Base-by-base conservation (phyloP, 768 basidiomycete species). In the Sutorius australiensis region DNA sequence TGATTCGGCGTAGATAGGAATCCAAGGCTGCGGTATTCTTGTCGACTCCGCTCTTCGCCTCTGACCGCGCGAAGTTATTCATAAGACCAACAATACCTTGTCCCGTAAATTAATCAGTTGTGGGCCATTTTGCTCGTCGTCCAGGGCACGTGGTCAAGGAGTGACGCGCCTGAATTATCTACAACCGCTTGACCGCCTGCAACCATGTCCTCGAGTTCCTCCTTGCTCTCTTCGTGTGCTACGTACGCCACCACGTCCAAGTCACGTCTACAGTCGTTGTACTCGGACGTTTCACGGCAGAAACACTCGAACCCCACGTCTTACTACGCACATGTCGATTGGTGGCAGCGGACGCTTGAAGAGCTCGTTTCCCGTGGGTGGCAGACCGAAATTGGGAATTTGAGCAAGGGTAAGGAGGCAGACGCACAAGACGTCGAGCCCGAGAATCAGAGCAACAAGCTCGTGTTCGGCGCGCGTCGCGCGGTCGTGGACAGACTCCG, bases 271-370 rank as follows among this genome's bases (percentile, higher is more conserved):
- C 84, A 88, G 56, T 82, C 92, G 0, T 76, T 98, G 7, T 98
- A 95, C 71, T 88, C 93, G 8, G 92, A 95, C 64, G 84, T 95
- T 52, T 83, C 89, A 0, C 76, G 83, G 12, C 92, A 95, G 71
- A 90, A 87, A 61, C 74, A 82, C 44, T 87, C 91, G 1, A 95
- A 98, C 67, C 88, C 92, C 0, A 79, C 86, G 2, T 85, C 90
- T 5, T 97, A 86, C 67, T 72, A 81, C 45, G 82, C 90, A 11
- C 89, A 90, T 63, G 74, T 92, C 30, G 82, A 86, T 49, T 98
- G 94, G 94, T 98, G 95, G 95, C 81, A 80, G 32, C 72, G 74
- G 41, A 80, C 83, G 0, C 74, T 93, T 9, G 80, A 87, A 59
- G 73, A 73, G 14, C 64, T 87, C 36, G 80, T 86, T n/a, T 65